These are phyloP conservation scores for Calophaca sinica DNA, from an alignment of 306 rosid genomes.

Conservation along the genomic window DNA sequence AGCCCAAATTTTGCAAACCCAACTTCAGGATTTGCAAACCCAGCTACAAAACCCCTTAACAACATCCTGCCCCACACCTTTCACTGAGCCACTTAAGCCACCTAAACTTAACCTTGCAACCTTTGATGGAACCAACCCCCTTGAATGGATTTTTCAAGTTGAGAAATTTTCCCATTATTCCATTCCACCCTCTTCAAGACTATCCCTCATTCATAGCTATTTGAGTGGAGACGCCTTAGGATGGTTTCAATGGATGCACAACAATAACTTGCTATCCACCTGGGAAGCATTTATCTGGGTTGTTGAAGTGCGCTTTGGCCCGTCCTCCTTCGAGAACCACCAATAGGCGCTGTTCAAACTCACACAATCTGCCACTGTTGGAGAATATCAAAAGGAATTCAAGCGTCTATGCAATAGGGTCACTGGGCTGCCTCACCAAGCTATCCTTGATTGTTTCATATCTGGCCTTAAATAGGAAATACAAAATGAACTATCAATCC, in stretches of 20 bases:
- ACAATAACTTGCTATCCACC: neutral
- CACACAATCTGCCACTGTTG: neutral
- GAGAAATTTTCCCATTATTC: neutral
- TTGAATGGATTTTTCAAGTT: neutral
- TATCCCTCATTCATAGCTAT: neutral
- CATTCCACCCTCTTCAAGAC: neutral
- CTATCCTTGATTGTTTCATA: neutral
- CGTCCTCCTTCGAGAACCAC: neutral
- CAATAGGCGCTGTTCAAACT: neutral
- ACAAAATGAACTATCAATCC: too few species aligned
- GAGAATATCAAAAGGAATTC: neutral
- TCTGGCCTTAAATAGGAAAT: neutral
- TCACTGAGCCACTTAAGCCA: too few species aligned
- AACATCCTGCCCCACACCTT: too few species aligned
- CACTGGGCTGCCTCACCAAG: rapidly evolving
- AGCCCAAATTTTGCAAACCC: too few species aligned
- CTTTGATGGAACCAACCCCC: neutral
- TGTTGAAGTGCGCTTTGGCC: neutral
- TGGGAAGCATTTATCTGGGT: neutral
- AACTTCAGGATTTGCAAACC: too few species aligned
- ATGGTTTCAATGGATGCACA: neutral
- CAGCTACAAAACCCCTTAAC: too few species aligned
- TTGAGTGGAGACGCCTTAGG: neutral
- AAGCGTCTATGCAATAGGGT: neutral
- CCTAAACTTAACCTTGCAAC: too few species aligned